Base-by-base conservation (phyloP, 2,329 filamentous ascomycete genomes). In the Sporothrix brasiliensis region DNA sequence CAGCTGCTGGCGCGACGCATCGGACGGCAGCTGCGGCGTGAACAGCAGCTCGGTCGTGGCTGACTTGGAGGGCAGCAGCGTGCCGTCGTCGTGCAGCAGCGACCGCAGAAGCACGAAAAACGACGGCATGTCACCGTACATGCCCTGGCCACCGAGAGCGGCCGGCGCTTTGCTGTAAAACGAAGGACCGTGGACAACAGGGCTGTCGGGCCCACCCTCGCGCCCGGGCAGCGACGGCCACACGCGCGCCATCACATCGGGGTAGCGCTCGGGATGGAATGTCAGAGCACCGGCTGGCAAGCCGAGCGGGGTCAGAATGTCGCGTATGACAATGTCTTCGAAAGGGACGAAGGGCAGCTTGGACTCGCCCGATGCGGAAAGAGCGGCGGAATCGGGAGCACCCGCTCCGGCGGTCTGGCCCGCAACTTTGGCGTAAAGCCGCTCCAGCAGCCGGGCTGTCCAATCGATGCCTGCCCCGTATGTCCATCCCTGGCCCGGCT, bases 81-180 rank as follows among this genome's bases (percentile, higher is more conserved):
- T 82, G 3, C 81, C 82, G 68, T 87, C 85, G 60, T 86, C 81
- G 1, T 77, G 75, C 0, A 87, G 77, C 1, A 88, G 74, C 1
- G 83, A 84, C 2, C 77, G 77, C 3, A 85, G 74, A 5, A 87
- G 75, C 49, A 80, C 80, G 67, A 83, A 72, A 70, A 83, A 87
- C 27, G 84, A 80, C 0, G 72, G 49, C 6, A 81, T 77, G 2
- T 77, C 75, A 3, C 78, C 78, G 68, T 75, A 80, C 4, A 77
- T 61, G 1, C 81, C 81, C 61, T 78, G 76, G 0, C 81, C 81
- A 24, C 80, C 81, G 53, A 73, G 34, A 56, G 74, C 65, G 0
- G 58, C 66, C 1, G 60, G 49, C 1, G 53, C 50, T 52, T 54
- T 4, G 65, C 53, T 63, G 49, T 72, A 71, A 0, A 47, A 1